Conservation (phyloP, 2,329 filamentous ascomycete species). For the Cryphonectria radicalis region DNA sequence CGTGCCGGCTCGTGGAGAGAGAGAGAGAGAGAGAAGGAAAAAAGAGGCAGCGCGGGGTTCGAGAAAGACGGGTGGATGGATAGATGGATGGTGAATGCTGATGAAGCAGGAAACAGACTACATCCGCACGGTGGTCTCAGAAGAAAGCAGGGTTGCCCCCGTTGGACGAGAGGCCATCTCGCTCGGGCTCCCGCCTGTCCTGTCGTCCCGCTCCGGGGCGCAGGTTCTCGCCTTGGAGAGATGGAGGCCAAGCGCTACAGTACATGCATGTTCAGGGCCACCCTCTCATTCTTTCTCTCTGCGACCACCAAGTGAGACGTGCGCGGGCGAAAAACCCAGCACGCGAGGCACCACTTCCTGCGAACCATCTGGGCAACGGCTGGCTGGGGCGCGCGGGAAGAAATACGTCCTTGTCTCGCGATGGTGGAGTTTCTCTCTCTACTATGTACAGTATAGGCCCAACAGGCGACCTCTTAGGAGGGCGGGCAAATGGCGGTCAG, state of each 20-base stretch:
- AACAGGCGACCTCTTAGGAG: conserved; percentile 2
- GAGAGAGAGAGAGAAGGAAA: too few species aligned
- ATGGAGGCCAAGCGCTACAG: conserved; percentile 2
- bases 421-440: conserved; percentile 19
- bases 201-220: conserved; percentile 20
- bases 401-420: conserved; percentile 11
- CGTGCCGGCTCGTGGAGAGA: neutral
- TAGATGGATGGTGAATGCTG: neutral
- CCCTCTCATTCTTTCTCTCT: neutral
- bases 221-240: conserved; percentile 14
- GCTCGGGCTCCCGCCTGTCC: conserved; percentile 20
- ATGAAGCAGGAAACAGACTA: neutral
- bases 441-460: neutral
- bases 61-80: neutral
- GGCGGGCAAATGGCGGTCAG: conserved; percentile 29
- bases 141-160: conserved; percentile 20
- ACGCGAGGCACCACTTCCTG: neutral
- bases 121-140: conserved; percentile 11
- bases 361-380: conserved; percentile 1
- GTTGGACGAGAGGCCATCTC: conserved; percentile 17
- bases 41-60: neutral
- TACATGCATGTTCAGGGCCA: conserved; percentile 18
- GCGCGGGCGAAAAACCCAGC: conserved; percentile 12
- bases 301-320: conserved; percentile 27
- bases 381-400: conserved; percentile 5